Base-by-base conservation (phyloP, 140 eudicot genomes). In the Oenanthe javanica region DNA sequence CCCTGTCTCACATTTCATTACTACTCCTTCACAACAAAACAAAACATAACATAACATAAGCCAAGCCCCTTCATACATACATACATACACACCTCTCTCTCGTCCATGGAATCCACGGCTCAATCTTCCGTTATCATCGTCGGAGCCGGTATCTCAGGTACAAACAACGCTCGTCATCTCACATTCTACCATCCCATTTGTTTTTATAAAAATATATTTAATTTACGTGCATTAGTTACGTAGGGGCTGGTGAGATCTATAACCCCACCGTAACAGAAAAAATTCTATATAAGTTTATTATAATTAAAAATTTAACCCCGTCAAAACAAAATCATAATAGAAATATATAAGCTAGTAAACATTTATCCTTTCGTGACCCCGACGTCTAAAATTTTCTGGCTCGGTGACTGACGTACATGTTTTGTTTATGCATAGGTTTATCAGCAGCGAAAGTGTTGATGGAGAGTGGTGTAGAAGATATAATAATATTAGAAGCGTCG, bases 401-500 rank as follows among this genome's bases (percentile, higher is more conserved):
- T 31, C 31, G 31, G 31, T 31, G 31, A 31, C 31, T 31, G 31
- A 52, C 38, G 12, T 80, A 63, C 63, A 72, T 84, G 67, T 79
- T 9, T 31, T 52, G 8, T 14, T 42, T 23, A 2, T 86, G 59
- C 16, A 46, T 50, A 91, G 98, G 98, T 40, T 77, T 93, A 82
- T 77, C 97, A 81, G 98, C 97, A 51, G 98, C 96, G 6, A 89
- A 87, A 77, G 86, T 87, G 67, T 75, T 93, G 82, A 88, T 91
- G 38, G 90, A 91, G 76, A 93, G 87, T 42, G 97, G 96, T 4
- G 92, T 93, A 55, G 90, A 88, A 46, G 98, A 93, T 79, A 82
- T 93, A 38, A 19, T 93, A 80, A 91, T 93, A 25, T 50, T 93
- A 15, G 98, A 93, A 82, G 98, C 96, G 54, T 81, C 98, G 48